Conservation (phyloP, 768 basidiomycete species). For the Ephemerocybe angulata region DNA sequence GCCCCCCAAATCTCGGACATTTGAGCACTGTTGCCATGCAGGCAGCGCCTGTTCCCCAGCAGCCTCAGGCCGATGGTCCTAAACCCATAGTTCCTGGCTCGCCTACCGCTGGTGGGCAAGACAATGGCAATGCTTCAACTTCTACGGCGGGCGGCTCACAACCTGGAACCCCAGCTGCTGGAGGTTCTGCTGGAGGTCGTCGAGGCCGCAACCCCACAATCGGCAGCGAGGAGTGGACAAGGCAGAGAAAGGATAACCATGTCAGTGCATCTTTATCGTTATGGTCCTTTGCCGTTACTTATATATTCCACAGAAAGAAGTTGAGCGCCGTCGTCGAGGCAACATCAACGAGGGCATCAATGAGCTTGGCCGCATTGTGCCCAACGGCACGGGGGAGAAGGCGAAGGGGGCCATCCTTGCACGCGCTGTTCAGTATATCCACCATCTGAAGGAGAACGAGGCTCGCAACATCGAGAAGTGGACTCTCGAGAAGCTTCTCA, state of each 20-base stretch:
- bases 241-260: conserved; percentile 80
- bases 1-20: conserved; percentile 62
- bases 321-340: conserved; percentile 89
- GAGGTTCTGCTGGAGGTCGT: conserved; percentile 29
- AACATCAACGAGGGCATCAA: conserved; percentile 98
- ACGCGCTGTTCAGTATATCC: conserved; percentile 88
- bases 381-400: conserved; percentile 82
- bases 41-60: conserved; percentile 31
- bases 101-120: conserved; percentile 5
- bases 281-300: background rate
- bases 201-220: conserved; percentile 59
- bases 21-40: conserved; percentile 52
- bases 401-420: conserved; percentile 87
- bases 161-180: conserved; percentile 6
- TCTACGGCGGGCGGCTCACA: conserved; percentile 8
- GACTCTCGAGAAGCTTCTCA: conserved; percentile 88
- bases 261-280: conserved; percentile 45
- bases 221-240: conserved; percentile 75
- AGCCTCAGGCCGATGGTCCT: conserved; percentile 11
- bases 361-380: conserved; percentile 84
- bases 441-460: conserved; percentile 87
- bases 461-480: conserved; percentile 90
- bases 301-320: conserved; percentile 75
- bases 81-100: background rate
- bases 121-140: conserved; percentile 5